phyloP scores from a whole-genome alignment of 1,284 basidiomycete species.

The Singerocomus rubriflavus region DNA sequence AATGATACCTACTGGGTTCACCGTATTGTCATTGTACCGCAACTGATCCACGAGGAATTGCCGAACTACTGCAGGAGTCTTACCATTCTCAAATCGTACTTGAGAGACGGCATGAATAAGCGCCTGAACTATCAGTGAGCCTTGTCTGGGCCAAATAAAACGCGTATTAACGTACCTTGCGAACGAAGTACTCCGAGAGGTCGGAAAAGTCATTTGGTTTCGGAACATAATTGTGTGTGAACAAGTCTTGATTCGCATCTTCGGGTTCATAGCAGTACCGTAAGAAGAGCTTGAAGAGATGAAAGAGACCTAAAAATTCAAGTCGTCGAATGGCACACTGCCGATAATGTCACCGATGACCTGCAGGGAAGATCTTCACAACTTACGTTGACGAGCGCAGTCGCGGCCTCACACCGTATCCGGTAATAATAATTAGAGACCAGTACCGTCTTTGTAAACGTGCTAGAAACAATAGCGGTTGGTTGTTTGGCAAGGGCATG shows the following conservation, averaged over 20 bases:
- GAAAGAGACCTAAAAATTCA: slow-evolving; percentile 90
- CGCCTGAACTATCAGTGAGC: slow-evolving; percentile 41
- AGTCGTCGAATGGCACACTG: slow-evolving; percentile 80
- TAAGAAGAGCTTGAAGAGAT: slow-evolving; percentile 94
- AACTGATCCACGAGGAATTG: slow-evolving; percentile 90
- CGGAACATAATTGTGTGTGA: slow-evolving; percentile 82
- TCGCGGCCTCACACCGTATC: slow-evolving; percentile 93
- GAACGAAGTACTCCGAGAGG: slow-evolving; percentile 90
- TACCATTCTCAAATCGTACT: slow-evolving; percentile 83
- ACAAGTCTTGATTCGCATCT: slow-evolving; percentile 74
- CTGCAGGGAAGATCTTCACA: slow-evolving; percentile 4
- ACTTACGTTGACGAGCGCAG: slow-evolving; percentile 81
- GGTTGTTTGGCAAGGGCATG: slow-evolving; percentile 80
- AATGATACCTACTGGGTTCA: slow-evolving; percentile 66
- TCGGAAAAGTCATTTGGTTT: slow-evolving; percentile 94
- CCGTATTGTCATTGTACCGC: slow-evolving; percentile 92
- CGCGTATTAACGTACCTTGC: slow-evolving; percentile 58
- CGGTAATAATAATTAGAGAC: slow-evolving; percentile 97
- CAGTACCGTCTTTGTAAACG: slow-evolving; percentile 89
- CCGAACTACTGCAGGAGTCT: slow-evolving; percentile 85
- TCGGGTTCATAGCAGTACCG: slow-evolving; percentile 89
- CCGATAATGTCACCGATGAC: slow-evolving; percentile 10
- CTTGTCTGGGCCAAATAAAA: not conserved
- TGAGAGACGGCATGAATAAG: slow-evolving; percentile 81
- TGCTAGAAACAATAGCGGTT: slow-evolving; percentile 88